A percentile compares a stretch with the other conserved stretches of the same genome.
Evolutionary conservation across 1,284 basidiomycete species (phyloP).

Genomic region (Tetrapyrgos nigripes): DNA sequence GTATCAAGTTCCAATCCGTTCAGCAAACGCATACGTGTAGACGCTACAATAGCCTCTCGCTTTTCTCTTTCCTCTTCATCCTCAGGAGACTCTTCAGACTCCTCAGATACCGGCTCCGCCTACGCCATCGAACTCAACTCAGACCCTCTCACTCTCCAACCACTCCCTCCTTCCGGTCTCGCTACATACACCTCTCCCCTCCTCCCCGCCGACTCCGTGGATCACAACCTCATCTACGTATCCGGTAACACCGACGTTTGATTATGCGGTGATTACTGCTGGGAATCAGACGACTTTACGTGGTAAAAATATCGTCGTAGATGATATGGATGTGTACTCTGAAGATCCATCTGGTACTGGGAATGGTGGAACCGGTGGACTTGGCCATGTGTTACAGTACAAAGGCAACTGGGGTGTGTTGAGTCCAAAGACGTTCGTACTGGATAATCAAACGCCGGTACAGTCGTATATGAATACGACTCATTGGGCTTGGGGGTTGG

Average conservation of each 20-base stretch:
- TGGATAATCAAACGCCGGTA: conserved; percentile 32
- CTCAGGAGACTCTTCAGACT: no score
- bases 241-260: conserved; percentile 38
- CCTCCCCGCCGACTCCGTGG: conserved; percentile 41
- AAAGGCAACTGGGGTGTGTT: conserved; percentile 38
- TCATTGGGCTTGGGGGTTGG: conserved; percentile 42
- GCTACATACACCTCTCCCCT: conserved; percentile 36
- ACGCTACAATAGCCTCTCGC: conserved; percentile 32
- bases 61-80: no score
- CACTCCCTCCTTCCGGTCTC: conserved; percentile 31
- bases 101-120: no score
- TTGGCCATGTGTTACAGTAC: conserved; percentile 29
- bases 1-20: no score
- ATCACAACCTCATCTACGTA: conserved; percentile 42
- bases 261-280: conserved; percentile 44
- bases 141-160: conserved; percentile 44
- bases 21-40: conserved; percentile 31
- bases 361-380: no score
- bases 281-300: conserved; percentile 39
- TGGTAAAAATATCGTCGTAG: conserved; percentile 41
- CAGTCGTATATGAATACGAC: conserved; percentile 38
- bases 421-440: conserved; percentile 21
- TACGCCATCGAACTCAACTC: no score
- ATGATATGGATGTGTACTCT: conserved; percentile 45
- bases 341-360: no score